Percentiles rank a stretch among this genome's conserved stretches.
Evolutionary conservation across 768 basidiomycete species (phyloP).

Genomic region (Lactifluus rugatus): DNA sequence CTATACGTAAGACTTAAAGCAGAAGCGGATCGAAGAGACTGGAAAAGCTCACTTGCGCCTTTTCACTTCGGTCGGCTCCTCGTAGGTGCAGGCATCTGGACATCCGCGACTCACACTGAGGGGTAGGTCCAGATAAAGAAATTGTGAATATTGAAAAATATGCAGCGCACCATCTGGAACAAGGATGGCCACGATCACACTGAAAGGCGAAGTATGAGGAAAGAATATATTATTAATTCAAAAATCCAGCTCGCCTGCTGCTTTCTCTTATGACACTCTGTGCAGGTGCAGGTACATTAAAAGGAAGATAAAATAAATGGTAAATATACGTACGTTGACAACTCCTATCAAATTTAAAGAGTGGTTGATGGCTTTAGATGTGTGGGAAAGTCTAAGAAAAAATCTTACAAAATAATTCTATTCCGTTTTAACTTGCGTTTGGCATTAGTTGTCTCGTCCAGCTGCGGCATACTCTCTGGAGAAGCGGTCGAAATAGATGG

Average conservation of each 20-base stretch:
- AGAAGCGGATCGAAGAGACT: neutral
- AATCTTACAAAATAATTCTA: conserved; percentile 21
- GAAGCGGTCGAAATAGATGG: conserved; percentile 8
- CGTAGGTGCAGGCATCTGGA: conserved; percentile 18
- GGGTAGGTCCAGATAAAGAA: neutral
- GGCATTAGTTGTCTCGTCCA: neutral
- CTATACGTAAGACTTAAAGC: no score
- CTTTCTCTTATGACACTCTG: conserved; percentile 23
- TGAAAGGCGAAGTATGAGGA: neutral
- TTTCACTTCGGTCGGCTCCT: conserved; percentile 13
- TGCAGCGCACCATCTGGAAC: conserved; percentile 21
- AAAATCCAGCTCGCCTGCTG: conserved; percentile 18
- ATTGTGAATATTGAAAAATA: neutral
- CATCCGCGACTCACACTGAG: conserved; percentile 19
- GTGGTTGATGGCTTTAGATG: neutral
- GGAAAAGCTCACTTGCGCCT: conserved; percentile 12
- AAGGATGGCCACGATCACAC: conserved; percentile 24
- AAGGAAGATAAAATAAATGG: neutral
- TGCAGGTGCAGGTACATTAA: neutral
- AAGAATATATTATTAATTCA: neutral
- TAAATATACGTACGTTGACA: conserved; percentile 17
- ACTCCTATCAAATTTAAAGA: conserved; percentile 2
- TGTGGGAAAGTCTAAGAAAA: neutral
- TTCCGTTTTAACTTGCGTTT: conserved; percentile 19
- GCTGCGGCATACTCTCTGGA: conserved; percentile 3